Evolutionary conservation across 2,329 filamentous ascomycete genomes (phyloP), one percentile per base, ranked within the genome.

Genomic region (Sporothrix euskadiensis): DNA sequence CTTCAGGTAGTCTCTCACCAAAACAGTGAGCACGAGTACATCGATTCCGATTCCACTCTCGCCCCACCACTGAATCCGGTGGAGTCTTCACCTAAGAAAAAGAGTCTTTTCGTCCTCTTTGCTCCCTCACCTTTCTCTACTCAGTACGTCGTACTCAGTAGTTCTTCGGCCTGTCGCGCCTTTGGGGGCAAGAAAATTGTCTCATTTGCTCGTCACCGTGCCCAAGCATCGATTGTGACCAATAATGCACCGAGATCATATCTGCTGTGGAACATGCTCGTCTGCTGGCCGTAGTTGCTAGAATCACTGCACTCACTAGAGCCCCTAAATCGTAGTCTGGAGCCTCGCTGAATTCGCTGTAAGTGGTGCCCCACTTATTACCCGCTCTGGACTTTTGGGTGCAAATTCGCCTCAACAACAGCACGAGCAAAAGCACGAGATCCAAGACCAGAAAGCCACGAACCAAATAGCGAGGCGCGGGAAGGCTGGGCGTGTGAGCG

Each of bases 11-110:
- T 26, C 35, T 5, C 8, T 0, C 26, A 39, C 30, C 12, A 44
- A 26, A 30, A 1, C 12, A 14, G n/a, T 5, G 32, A 6, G 63
- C 1, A 7, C 4, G 3, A 6, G 44, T 69, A 69, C 65, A 8
- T 69, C 44, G 44, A 69, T 69, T 69, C 65, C 65, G 65, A 69
- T 52, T 47, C 63, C 41, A 39, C 59, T 22, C 10, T 22, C 12
- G 59, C 59, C 57, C 57, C 57, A 61, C 12, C 35, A 2, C 7
- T 63, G n/a, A 41, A 44, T 59, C 56, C 56, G 56, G 56, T 35
- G 30, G 56, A 59, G 56, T 30, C n/a, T n/a, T 35, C 12, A 59
- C 56, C 30, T 35, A 19, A 35, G 14, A 59, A 19, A 32, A 35
- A 59, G 30, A 59, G 56, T 5, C 56, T 57, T 35, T 30, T 56